Conservation (phyloP, 768 basidiomycete species). For the Lenzites betulinus region DNA sequence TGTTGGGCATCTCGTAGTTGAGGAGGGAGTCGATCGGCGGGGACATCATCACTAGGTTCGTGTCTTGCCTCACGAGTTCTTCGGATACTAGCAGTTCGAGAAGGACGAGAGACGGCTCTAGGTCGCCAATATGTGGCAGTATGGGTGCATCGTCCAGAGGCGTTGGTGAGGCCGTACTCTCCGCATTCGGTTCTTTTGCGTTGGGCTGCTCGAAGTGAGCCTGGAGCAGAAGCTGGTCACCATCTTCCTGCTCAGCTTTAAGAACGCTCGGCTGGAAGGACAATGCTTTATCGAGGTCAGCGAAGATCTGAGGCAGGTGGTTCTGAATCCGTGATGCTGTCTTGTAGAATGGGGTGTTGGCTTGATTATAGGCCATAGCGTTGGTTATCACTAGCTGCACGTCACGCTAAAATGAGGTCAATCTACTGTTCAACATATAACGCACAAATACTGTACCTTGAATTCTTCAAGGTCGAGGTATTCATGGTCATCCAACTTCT, state of each 20-base stretch:
- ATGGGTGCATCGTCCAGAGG: slow-evolving; percentile 1
- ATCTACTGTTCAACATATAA: background rate
- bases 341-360: slow-evolving; percentile 70
- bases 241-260: slow-evolving; percentile 3
- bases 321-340: slow-evolving; percentile 63
- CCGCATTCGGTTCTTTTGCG: background rate
- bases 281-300: slow-evolving; percentile 39
- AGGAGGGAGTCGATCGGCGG: slow-evolving; percentile 70
- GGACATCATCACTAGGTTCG: slow-evolving; percentile 55
- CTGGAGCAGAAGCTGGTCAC: background rate
- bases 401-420: slow-evolving; percentile 55
- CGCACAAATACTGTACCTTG: slow-evolving; percentile 46
- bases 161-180: background rate
- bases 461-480: slow-evolving; percentile 81
- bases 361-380: slow-evolving; percentile 83
- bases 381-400: slow-evolving; percentile 83
- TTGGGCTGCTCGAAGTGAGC: background rate
- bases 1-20: slow-evolving; percentile 60
- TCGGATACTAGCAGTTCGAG: slow-evolving; percentile 57
- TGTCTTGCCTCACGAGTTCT: slow-evolving; percentile 53
- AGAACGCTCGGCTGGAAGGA: background rate
- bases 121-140: slow-evolving; percentile 52
- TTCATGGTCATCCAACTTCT: slow-evolving; percentile 77
- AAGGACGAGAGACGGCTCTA: slow-evolving; percentile 67
- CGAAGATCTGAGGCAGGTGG: slow-evolving; percentile 41